These are phyloP conservation scores for Toxicodendron radicans DNA, from an alignment of 345 rosid species.

Conservation along the genomic window DNA sequence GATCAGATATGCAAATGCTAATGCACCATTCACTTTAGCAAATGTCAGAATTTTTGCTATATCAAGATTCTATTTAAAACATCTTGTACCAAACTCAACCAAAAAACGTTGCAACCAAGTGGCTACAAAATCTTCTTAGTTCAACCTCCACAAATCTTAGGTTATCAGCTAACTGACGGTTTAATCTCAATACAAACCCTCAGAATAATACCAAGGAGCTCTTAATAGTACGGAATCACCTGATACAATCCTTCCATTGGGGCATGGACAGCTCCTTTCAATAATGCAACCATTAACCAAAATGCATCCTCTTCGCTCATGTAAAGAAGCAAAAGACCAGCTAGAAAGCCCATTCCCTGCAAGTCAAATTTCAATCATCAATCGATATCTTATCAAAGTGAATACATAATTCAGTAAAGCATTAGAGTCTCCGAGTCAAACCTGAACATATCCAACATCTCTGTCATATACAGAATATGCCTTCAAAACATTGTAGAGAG, in stretches of 20 bases:
- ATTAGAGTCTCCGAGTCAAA: constrained; percentile 19
- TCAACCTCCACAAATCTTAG: not conserved
- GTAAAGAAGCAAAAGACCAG: constrained; percentile 91
- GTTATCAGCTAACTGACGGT: not conserved
- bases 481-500: constrained; percentile 90
- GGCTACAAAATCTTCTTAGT: not conserved
- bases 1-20: not conserved
- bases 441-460: constrained; percentile 99
- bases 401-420: not conserved
- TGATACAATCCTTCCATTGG: constrained; percentile 98
- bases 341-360: constrained; percentile 96
- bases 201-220: not conserved
- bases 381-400: constrained; percentile 4
- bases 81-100: not conserved
- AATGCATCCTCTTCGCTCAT: constrained; percentile 99
- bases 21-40: not conserved
- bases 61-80: not conserved
- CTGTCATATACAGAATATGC: constrained; percentile 96
- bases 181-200: not conserved
- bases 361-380: constrained; percentile 28
- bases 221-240: constrained; percentile 40
- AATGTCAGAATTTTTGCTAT: not conserved
- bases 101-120: not conserved
- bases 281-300: constrained; percentile 94
- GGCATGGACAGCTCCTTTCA: constrained; percentile 96